Evolutionary conservation across 2,329 filamentous ascomycete genomes (phyloP).

Genomic region (Paecilomyces formosus): DNA sequence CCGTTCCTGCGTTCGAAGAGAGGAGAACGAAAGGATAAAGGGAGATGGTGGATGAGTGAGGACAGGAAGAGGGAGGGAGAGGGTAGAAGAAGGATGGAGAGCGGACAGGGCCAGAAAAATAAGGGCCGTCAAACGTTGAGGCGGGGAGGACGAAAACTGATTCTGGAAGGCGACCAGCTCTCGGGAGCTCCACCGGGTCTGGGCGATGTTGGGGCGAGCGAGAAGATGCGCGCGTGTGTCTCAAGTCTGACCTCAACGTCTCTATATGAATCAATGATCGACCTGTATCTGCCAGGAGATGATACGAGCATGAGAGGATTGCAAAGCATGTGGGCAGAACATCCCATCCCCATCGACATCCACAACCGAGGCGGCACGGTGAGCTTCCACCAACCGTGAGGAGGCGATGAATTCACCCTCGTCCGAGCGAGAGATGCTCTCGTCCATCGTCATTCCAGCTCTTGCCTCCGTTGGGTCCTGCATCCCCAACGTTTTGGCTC

Average conservation of each 20-base stretch:
- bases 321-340: not conserved
- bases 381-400: no score
- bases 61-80: not conserved
- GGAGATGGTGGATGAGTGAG: constrained; percentile 3
- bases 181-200: not conserved
- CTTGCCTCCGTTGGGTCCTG: constrained; percentile 2
- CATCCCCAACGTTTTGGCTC: constrained; percentile 2
- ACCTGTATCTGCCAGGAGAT: no score
- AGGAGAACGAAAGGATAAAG: not conserved
- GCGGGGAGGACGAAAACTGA: constrained; percentile 1
- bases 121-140: not conserved
- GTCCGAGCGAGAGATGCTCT: no score
- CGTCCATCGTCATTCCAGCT: not conserved
- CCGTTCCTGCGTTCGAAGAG: not conserved
- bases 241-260: no score
- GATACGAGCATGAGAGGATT: not conserved
- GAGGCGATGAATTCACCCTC: no score
- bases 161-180: not conserved
- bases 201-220: not conserved
- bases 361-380: no score
- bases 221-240: no score
- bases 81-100: constrained; percentile 3
- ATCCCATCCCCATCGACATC: no score
- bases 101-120: constrained; percentile 7
- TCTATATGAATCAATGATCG: no score